Conservation (phyloP, 805 yeast genomes). For the Wickerhamiella shivajii region DNA sequence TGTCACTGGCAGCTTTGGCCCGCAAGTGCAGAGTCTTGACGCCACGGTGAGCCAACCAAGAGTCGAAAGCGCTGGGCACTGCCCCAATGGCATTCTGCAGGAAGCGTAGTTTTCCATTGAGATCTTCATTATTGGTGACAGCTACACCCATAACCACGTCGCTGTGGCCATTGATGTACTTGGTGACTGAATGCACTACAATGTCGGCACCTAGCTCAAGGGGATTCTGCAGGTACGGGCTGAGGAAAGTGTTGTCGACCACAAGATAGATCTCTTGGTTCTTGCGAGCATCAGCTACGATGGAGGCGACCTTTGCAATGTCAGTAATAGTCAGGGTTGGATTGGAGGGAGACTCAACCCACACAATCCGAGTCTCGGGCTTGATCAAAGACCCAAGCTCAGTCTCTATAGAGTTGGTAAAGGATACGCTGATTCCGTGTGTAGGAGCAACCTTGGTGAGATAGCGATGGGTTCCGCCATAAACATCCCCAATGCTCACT, state of each 20-base stretch:
- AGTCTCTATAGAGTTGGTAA: constrained; percentile 46
- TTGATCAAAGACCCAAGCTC: constrained; percentile 44
- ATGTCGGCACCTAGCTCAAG: constrained; percentile 71
- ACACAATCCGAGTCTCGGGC: constrained; percentile 56
- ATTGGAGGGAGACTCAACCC: constrained; percentile 84
- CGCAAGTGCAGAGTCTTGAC: constrained; percentile 75
- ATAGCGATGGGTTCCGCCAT: constrained; percentile 86
- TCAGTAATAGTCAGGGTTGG: constrained; percentile 74
- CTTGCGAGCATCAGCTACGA: constrained; percentile 32
- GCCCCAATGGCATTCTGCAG: constrained; percentile 83
- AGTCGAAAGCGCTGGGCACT: constrained; percentile 78
- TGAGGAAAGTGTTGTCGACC: constrained; percentile 79
- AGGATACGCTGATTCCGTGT: constrained; percentile 57
- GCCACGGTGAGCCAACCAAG: constrained; percentile 89
- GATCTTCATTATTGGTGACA: constrained; percentile 46
- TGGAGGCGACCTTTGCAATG: constrained; percentile 43
- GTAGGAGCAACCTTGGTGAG: constrained; percentile 73
- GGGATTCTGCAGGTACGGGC: constrained; percentile 80
- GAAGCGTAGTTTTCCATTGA: constrained; percentile 54
- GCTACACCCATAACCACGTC: constrained; percentile 81
- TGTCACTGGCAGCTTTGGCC: constrained; percentile 49
- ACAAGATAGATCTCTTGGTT: constrained; percentile 38
- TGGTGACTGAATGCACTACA: constrained; percentile 79
- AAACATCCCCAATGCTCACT: constrained; percentile 69
- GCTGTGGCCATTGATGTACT: constrained; percentile 84